Evolutionary conservation across 2,329 filamentous ascomycete genomes (phyloP), one percentile per base, ranked within the genome.

Genomic region (Botrytis sinoallii): DNA sequence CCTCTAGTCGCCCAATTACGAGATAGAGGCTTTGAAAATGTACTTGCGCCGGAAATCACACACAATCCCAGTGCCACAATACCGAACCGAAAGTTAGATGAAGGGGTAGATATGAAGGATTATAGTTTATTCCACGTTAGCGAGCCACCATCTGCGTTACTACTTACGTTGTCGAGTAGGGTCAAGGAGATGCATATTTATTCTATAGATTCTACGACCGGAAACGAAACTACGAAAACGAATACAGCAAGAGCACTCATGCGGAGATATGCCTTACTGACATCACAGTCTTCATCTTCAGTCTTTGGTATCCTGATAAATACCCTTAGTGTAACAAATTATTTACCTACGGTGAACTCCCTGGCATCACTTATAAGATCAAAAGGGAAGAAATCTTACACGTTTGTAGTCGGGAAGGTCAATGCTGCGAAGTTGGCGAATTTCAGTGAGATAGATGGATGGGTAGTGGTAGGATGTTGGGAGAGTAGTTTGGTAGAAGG

Each of bases 381-480:
- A 0, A 93, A 93, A 0, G 95, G 94, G 18, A 98, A 98, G 85
- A 99, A 98, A 84, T 92, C 90, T 81, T 99, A 99, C 82, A 93
- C 95, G 2, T 93, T 99, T 66, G 96, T 99, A 2, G 96, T 99
- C 0, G 96, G 96, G 74, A 98, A 98, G 82, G 86, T 99, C 40
- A 99, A 98, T 80, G 91, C 95, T 0, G 95, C 95, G 55, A 99
- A 99, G 82, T 87, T 99, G 35, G 96, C 96, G 67, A 99, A 99
- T 83, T 99, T 99, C 83, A 90, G 92, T 74, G 96, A 99, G 82
- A 89, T 99, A 8, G 95, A 94, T 61, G 95, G 94, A 25, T 99
- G 96, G 96, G 94, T 98, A 0, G 94, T 98, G 0, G 93, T 99
- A 16, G 95, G 96, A 3, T 99, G 96, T 83, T 99, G 96, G 96